Percentiles rank a stretch among this genome's conserved stretches.
These are phyloP conservation scores for Sphenostylis stenocarpa DNA, from an alignment of 306 rosid species.

Conservation along the genomic window DNA sequence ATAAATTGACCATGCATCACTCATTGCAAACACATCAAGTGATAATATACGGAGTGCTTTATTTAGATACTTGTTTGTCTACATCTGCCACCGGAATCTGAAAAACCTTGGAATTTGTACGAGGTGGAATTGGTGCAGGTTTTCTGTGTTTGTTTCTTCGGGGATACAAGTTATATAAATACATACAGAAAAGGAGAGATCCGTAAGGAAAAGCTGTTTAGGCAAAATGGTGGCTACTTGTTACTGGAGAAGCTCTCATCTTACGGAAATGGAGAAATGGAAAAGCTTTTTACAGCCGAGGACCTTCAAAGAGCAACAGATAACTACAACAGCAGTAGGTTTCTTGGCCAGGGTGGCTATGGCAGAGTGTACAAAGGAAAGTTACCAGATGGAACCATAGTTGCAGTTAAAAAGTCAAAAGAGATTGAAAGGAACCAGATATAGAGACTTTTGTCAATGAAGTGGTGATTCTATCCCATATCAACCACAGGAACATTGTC, in stretches of 20 bases:
- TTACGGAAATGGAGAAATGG: conserved; percentile 35
- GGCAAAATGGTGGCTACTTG: conserved; percentile 61
- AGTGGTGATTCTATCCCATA: conserved; percentile 51
- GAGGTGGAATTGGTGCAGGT: conserved; percentile 44
- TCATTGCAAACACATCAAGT: no score
- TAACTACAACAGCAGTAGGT: conserved; percentile 40
- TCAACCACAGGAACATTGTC: conserved; percentile 62
- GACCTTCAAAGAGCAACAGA: conserved; percentile 55
- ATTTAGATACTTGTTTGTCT: no score
- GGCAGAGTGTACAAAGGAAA: conserved; percentile 47
- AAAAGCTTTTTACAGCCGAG: conserved; percentile 45
- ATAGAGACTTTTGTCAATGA: conserved; percentile 46
- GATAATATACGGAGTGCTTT: no score
- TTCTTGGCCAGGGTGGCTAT: conserved; percentile 48
- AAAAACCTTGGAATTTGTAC: conserved; percentile 25
- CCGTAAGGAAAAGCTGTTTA: conserved; percentile 41
- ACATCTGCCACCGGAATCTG: no score
- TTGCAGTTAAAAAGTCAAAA: conserved; percentile 46
- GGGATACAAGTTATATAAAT: conserved; percentile 34
- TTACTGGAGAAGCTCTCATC: conserved; percentile 44
- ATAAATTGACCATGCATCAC: no score
- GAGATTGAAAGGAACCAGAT: conserved; percentile 39
- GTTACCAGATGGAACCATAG: conserved; percentile 48
- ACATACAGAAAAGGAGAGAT: conserved; percentile 28
- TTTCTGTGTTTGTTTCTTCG: conserved; percentile 39